phyloP scores from a whole-genome alignment of 768 basidiomycete genomes.

The Boletellus ananas region DNA sequence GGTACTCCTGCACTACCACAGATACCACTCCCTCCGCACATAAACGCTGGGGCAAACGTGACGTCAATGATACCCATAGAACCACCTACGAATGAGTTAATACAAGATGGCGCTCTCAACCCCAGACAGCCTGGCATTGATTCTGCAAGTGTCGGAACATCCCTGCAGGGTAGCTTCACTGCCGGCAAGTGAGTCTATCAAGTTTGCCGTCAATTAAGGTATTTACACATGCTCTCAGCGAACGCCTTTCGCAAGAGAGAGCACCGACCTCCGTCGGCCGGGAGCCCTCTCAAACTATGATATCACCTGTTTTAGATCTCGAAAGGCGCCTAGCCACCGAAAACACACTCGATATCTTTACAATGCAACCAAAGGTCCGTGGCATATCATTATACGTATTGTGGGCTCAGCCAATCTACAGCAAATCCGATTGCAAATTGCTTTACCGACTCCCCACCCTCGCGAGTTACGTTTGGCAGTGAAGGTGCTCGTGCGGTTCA shows the following conservation, averaged over 20 bases:
- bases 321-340: slow-evolving; percentile 77
- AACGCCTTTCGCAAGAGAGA: slow-evolving; percentile 59
- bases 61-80: not conserved
- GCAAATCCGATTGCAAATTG: slow-evolving; percentile 90
- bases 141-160: slow-evolving; percentile 46
- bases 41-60: not conserved
- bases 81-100: not conserved
- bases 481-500: slow-evolving; percentile 73
- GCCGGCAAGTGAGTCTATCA: slow-evolving; percentile 51
- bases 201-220: not conserved
- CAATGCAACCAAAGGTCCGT: slow-evolving; percentile 85
- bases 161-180: slow-evolving; percentile 47
- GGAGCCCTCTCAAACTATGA: slow-evolving; percentile 47
- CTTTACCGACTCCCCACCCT: slow-evolving; percentile 69
- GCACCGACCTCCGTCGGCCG: slow-evolving; percentile 50
- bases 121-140: slow-evolving; percentile 22
- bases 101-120: slow-evolving; percentile 8
- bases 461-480: slow-evolving; percentile 72
- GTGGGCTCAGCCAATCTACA: slow-evolving; percentile 29
- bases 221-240: slow-evolving; percentile 35
- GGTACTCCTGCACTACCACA: not conserved
- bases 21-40: not conserved
- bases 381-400: not conserved
- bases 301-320: slow-evolving; percentile 67
- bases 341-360: slow-evolving; percentile 87